Percentiles rank a stretch among this genome's conserved stretches.
Evolutionary conservation across 2,329 filamentous ascomycete genomes (phyloP).

Genomic region (Botrytis tulipae): DNA sequence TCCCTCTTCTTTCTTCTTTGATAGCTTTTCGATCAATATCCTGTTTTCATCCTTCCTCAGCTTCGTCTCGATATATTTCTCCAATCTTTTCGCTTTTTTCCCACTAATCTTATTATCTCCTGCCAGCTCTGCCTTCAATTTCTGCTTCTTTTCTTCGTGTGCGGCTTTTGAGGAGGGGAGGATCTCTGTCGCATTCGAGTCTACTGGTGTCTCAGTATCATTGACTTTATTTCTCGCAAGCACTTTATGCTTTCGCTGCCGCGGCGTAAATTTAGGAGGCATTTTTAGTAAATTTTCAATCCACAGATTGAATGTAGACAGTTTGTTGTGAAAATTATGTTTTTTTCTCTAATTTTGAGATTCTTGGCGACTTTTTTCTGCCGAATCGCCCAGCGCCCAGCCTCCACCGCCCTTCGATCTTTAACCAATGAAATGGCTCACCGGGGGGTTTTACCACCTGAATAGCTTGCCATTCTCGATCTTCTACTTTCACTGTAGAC

Average conservation of each 20-base stretch:
- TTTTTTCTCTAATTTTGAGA: slow-evolving; percentile 2
- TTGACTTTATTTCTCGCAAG: slow-evolving; percentile 59
- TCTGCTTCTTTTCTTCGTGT: slow-evolving; percentile 54
- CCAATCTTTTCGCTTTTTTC: slow-evolving; percentile 65
- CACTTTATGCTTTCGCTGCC: slow-evolving; percentile 67
- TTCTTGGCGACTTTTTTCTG: slow-evolving; percentile 22
- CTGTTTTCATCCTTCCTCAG: slow-evolving; percentile 90
- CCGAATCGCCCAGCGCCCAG: slow-evolving; percentile 12
- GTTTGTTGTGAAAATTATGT: background rate
- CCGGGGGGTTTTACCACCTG: background rate
- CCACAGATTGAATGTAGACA: background rate
- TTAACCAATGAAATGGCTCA: background rate
- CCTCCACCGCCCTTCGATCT: background rate
- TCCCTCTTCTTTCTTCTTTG: slow-evolving; percentile 76
- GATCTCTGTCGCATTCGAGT: slow-evolving; percentile 57
- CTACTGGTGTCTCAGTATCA: slow-evolving; percentile 40
- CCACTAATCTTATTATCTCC: slow-evolving; percentile 56
- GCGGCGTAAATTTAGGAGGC: slow-evolving; percentile 54
- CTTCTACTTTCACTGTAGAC: too few species aligned
- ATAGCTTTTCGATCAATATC: slow-evolving; percentile 78
- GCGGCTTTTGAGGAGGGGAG: slow-evolving; percentile 47
- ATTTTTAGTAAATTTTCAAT: slow-evolving; percentile 22
- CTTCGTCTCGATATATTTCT: slow-evolving; percentile 81
- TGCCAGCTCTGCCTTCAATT: slow-evolving; percentile 52
- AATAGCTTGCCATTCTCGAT: background rate